A percentile compares a stretch with the other conserved stretches of the same genome.
Conservation (phyloP, 2,329 filamentous ascomycete species). For the Ophiostoma novo-ulmi region DNA sequence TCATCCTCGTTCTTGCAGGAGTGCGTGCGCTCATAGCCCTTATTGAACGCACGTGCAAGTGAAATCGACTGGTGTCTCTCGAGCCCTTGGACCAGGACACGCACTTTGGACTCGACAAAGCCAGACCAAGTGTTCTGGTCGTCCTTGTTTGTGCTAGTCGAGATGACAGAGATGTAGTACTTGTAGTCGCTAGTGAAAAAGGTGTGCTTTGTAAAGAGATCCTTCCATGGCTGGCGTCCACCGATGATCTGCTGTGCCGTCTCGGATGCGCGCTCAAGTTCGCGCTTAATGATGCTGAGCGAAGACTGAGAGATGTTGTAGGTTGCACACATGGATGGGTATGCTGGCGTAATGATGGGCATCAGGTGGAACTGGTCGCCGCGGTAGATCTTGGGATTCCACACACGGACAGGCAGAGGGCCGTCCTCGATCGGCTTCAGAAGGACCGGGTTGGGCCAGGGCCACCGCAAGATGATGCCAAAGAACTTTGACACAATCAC, state of each 20-base stretch:
- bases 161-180: constrained; percentile 87
- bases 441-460: constrained; percentile 89
- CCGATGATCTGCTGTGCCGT: constrained; percentile 75
- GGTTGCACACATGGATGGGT: constrained; percentile 95
- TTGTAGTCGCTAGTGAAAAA: constrained; percentile 94
- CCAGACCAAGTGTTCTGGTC: constrained; percentile 84
- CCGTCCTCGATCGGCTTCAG: constrained; percentile 83
- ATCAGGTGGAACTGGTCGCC: constrained; percentile 83
- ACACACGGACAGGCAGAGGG: constrained; percentile 75
- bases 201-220: constrained; percentile 80
- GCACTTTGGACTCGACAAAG: constrained; percentile 87
- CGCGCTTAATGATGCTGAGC: constrained; percentile 74
- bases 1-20: constrained; percentile 52
- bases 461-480: constrained; percentile 82
- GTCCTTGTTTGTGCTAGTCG: constrained; percentile 76
- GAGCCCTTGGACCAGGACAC: constrained; percentile 75
- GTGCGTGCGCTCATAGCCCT: constrained; percentile 82
- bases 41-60: constrained; percentile 85
- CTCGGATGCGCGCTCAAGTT: constrained; percentile 70
- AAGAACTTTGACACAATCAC: constrained; percentile 94
- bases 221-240: constrained; percentile 75
- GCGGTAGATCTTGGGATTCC: constrained; percentile 88
- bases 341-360: constrained; percentile 97
- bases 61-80: constrained; percentile 76
- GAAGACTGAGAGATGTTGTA: constrained; percentile 89